These are phyloP conservation scores for Backusella macrospora DNA, from an alignment of 192 early-diverging fungal genomes.

Conservation along the genomic window DNA sequence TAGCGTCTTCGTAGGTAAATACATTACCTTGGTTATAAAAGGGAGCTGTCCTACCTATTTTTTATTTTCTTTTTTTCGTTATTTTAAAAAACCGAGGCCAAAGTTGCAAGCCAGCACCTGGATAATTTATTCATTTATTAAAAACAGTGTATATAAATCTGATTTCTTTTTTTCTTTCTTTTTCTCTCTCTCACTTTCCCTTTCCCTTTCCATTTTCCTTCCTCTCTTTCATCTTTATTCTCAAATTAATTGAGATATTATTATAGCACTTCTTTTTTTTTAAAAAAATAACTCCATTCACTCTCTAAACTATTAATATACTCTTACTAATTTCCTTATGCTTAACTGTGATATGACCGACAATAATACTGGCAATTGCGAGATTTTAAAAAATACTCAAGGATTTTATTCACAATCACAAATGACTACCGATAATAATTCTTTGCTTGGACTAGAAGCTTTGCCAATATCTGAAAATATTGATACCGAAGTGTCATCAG, in stretches of 20 bases:
- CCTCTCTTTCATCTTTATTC: neutral
- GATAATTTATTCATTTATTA: slow-evolving; percentile 7
- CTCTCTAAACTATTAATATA: neutral
- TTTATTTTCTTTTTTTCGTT: neutral
- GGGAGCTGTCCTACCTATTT: slow-evolving; percentile 3
- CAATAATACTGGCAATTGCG: neutral
- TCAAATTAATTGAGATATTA: neutral
- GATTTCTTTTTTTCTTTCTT: neutral
- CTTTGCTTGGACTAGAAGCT: neutral
- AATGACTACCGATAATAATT: neutral
- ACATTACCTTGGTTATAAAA: slow-evolving; percentile 13
- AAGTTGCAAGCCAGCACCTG: slow-evolving; percentile 14
- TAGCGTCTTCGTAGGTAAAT: neutral
- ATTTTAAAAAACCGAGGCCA: slow-evolving; percentile 7
- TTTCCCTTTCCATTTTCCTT: neutral
- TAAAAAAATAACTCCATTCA: neutral
- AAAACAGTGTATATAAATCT: slow-evolving; percentile 11
- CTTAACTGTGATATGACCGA: neutral
- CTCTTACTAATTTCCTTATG: neutral
- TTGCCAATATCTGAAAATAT: neutral
- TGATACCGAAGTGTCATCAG: neutral
- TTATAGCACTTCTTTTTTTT: neutral
- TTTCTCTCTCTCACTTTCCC: neutral
- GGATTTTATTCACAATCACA: neutral
- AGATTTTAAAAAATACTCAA: neutral